Evolutionary conservation across 2,329 filamentous ascomycete species (phyloP), one percentile per base, ranked within the genome.

Genomic region (Arthrinium phaeospermum): DNA sequence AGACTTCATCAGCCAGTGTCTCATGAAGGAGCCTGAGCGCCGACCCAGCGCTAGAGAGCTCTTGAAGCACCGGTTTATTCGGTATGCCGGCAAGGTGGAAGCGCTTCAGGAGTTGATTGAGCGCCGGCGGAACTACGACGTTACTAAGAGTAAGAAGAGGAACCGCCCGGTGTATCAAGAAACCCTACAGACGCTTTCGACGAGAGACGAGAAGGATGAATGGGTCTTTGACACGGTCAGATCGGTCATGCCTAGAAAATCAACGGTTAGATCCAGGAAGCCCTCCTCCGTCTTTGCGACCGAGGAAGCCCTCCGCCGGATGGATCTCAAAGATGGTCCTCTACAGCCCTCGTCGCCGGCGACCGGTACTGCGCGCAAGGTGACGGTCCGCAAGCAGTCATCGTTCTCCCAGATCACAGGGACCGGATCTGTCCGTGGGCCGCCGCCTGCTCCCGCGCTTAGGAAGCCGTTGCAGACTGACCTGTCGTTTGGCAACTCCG

Each of bases 191-290:
- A 91, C 90, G 12, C 89, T 97, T 71, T 87, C 89, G 2, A 87
- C 90, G 2, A 90, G 86, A 75, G 86, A 90, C 49, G 92, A 95
- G 6, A 87, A 93, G 22, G 94, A 98, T 75, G 95, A 94, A 75
- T 98, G 96, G 96, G 92, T 97, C 2, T 98, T 98, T 80, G 96
- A 98, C 79, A 98, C 96, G 0, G 91, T 98, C 79, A 96, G 94
- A 81, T 94, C 93, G 0, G 86, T 92, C 45, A 87, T 85, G 4
- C 86, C 90, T 4, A 89, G 89, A 77, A 90, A 88, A 51, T 82
- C 85, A 19, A 85, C 85, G 0, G 83, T 86, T 71, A 88, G 85
- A 78, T 82, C 85, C 68, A 85, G 89, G 70, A 89, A 90, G 73
- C 85, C 89, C 5, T 91, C 89, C 0, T 87, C 88, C 7, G 86